Evolutionary conservation across 768 basidiomycete genomes (phyloP), one percentile per base, ranked within the genome.

Genomic region (Wakefieldia striispora): DNA sequence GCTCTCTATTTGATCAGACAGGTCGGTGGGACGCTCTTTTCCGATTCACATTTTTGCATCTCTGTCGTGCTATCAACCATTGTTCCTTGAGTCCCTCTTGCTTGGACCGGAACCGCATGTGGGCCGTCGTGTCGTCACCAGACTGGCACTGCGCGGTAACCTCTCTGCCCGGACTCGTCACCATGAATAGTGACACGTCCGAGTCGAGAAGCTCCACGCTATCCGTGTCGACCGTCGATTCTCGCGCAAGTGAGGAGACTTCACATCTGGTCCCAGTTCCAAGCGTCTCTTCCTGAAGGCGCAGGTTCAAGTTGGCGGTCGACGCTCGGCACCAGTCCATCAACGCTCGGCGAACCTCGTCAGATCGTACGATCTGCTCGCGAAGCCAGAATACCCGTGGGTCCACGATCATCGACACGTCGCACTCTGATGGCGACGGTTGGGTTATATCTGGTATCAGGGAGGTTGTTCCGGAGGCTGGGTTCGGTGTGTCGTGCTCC

Each of bases 301-400:
- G 19, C n/a, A 23, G 1, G 12, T 21, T 31, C 11, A 27, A 24
- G 26, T 44, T 43, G 13, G 11, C 21, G 24, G 17, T 40, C 37
- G 43, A 45, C 16, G 26, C 9, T 26, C 43, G 43, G 19, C 56
- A 61, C 53, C 59, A 58, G 10, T 45, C 29, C 38, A 52, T 48
- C 37, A 61, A 33, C 23, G 24, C 26, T 23, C 40, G 47, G n/a
- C 45, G 10, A 3, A 19, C 21, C 13, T 34, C 45, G 16, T 61
- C 45, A 14, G 26, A 47, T 41, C 23, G 56, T 6, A 6, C 17
- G 20, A 61, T 34, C 27, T 43, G 50, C 14, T 38, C 31, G 14
- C 56, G 45, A 23, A 61, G 36, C 9, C n/a, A 31, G 31, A 20
- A 17, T 3, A 50, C 17, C 10, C 53, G 34, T n/a, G 59, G 59